Conservation (phyloP, 345 rosid genomes). For the Noccaea bulbosa region DNA sequence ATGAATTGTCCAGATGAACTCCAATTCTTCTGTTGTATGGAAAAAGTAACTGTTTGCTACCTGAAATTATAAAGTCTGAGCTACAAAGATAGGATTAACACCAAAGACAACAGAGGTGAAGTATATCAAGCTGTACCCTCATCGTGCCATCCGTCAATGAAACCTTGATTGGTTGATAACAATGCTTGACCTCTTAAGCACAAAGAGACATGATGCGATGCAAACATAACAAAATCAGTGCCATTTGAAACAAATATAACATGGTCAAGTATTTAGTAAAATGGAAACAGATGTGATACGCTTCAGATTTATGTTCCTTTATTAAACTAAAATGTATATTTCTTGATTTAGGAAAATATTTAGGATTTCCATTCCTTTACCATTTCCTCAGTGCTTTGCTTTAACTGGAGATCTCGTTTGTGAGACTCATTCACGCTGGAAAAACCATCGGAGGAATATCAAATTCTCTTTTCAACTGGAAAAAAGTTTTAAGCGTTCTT, state of each 20-base stretch:
- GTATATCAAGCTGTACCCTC: constrained; percentile 52
- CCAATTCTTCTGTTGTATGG: constrained; percentile 68
- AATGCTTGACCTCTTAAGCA: constrained; percentile 85
- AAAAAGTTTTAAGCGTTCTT: constrained; percentile 4
- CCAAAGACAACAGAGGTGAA: constrained; percentile 13
- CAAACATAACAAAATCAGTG: constrained; percentile 37
- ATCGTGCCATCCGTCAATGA: constrained; percentile 51
- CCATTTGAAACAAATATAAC: constrained; percentile 2
- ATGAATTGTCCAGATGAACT: constrained; percentile 70
- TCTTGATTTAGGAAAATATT: neutral
- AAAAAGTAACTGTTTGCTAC: constrained; percentile 69
- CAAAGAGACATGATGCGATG: constrained; percentile 33
- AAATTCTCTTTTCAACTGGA: neutral
- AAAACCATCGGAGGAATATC: neutral
- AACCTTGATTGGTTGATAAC: constrained; percentile 87
- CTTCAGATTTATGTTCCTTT: constrained; percentile 1
- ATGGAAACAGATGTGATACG: neutral
- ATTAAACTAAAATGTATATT: neutral
- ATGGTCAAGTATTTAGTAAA: neutral
- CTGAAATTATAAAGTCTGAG: constrained; percentile 56
- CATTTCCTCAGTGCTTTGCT: neutral
- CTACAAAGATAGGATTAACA: constrained; percentile 20
- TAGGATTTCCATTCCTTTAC: constrained; percentile 10
- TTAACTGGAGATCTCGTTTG: constrained; percentile 21
- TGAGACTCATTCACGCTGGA: constrained; percentile 20